Percentiles rank a stretch among this genome's conserved stretches.
phyloP scores from a whole-genome alignment of 2,329 filamentous ascomycete species.

The Thielaviopsis populi region DNA sequence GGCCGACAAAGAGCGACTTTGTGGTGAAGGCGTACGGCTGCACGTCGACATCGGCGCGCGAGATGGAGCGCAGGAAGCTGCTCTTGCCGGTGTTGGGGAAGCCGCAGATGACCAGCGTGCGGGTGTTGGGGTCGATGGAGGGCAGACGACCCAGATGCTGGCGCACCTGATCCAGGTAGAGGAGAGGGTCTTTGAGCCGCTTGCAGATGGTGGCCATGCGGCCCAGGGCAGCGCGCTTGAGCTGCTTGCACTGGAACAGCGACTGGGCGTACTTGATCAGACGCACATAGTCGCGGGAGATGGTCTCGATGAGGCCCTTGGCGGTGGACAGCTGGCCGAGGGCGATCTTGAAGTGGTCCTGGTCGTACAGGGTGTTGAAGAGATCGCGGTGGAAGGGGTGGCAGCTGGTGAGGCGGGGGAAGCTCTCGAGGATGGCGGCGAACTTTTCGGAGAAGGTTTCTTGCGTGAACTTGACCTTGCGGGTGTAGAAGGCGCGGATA shows the following conservation, averaged over 20 bases:
- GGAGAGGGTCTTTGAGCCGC: constrained; percentile 81
- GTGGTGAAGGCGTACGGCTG: constrained; percentile 98
- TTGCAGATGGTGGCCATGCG: constrained; percentile 97
- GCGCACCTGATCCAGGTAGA: constrained; percentile 81
- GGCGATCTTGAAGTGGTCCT: constrained; percentile 93
- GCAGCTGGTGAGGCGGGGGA: constrained; percentile 84
- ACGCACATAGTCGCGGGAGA: constrained; percentile 89
- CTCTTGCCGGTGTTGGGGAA: constrained; percentile 98
- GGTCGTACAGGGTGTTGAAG: constrained; percentile 96
- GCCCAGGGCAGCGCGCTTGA: constrained; percentile 89
- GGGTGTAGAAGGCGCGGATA: constrained; percentile 63
- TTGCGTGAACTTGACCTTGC: constrained; percentile 96
- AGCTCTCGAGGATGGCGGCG: constrained; percentile 75
- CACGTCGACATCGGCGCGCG: constrained; percentile 74
- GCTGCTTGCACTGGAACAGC: constrained; percentile 96
- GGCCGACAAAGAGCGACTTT: constrained; percentile 90
- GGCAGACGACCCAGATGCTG: constrained; percentile 96
- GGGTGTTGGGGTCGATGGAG: constrained; percentile 94
- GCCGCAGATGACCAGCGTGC: constrained; percentile 89
- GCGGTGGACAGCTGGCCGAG: constrained; percentile 91
- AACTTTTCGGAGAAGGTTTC: constrained; percentile 96
- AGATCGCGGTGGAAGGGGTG: constrained; percentile 75
- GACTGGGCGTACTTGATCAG: constrained; percentile 83
- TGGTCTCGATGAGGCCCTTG: constrained; percentile 91
- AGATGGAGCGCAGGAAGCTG: constrained; percentile 84